A percentile compares a stretch with the other conserved stretches of the same genome.
phyloP scores from a whole-genome alignment of 495 filamentous ascomycete species.

The Trichoderma erinaceum region DNA sequence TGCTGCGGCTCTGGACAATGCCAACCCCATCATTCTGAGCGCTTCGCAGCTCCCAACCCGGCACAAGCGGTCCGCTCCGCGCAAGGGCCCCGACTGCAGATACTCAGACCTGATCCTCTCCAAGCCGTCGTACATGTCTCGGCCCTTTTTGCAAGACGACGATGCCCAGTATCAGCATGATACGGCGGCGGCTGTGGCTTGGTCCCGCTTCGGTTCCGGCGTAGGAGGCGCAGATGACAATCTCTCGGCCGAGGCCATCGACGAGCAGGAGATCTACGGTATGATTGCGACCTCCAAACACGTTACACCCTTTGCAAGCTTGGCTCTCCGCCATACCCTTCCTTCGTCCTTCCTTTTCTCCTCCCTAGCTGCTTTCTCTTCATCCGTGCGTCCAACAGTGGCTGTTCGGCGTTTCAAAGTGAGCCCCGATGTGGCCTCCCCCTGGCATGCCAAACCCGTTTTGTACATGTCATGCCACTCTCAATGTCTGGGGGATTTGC shows the following conservation, averaged over 20 bases:
- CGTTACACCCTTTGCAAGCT: not conserved
- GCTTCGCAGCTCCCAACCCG: conserved; percentile 84
- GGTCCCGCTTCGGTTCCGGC: conserved; percentile 11
- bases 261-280: conserved; percentile 97
- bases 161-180: conserved; percentile 35
- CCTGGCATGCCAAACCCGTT: not conserved
- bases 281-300: conserved; percentile 23
- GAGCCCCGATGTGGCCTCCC: not conserved
- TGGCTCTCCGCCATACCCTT: conserved; percentile 4
- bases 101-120: conserved; percentile 33
- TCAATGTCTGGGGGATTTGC: not conserved
- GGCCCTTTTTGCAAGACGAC: conserved; percentile 15
- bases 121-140: conserved; percentile 27
- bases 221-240: conserved; percentile 41
- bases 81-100: conserved; percentile 28
- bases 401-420: not conserved
- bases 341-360: not conserved
- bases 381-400: not conserved
- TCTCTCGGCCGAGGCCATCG: conserved; percentile 68
- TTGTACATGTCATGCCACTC: not conserved
- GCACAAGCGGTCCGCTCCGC: conserved; percentile 30
- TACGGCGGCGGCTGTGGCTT: not conserved
- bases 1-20: conserved; percentile 58
- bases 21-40: conserved; percentile 89
- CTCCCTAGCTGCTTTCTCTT: not conserved